Base-by-base conservation (phyloP, 495 filamentous ascomycete species). In the Extremus antarcticus region DNA sequence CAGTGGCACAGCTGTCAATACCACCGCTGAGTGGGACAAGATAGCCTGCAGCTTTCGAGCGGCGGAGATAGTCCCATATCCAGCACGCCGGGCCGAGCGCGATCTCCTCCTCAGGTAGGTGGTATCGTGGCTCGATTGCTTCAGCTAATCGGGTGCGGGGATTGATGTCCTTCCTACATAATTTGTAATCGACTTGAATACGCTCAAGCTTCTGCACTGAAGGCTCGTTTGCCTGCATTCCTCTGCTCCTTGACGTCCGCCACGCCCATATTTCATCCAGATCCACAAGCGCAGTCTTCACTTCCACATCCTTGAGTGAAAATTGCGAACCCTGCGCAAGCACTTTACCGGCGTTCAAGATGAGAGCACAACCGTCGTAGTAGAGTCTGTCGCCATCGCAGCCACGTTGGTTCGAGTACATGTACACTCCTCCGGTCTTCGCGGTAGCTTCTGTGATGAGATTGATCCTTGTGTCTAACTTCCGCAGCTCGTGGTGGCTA, bases 41-140 rank as follows among this genome's bases (percentile, higher is more conserved):
- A 60, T 59, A 76, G 22, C 67, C 68, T 3, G 66, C 59, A 3
- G 58, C 58, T 43, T 58, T 73, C 17, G 74, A 84, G 49, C 87
- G 66, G 2, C 86, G 73, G 0, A 94, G 77, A 56, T 94, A 95
- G 61, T 94, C 87, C 87, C 88, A 95, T 0, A 95, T 70, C 73
- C 81, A 95, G 64, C 81, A 84, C 1, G 80, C 87, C 0, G 81
- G 76, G 0, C 79, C 78, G 0, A 89, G 72, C 0, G 82, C 80
- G 58, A 91, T 85, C 56, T 94, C 87, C 61, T 90, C 85, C 63
- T 89, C 85, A 0, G 83, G 81, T 0, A 68, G 62, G 66, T 88
- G 83, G 49, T 78, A 79, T 2, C 75, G 68, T 1, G 75, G 69
- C 24, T 72, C 58, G 25, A 78, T 57, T 19, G 21, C 53, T 43